Evolutionary conservation across 23 red algal genomes (phyloP).

Genomic region (Rhodosorus marinus): DNA sequence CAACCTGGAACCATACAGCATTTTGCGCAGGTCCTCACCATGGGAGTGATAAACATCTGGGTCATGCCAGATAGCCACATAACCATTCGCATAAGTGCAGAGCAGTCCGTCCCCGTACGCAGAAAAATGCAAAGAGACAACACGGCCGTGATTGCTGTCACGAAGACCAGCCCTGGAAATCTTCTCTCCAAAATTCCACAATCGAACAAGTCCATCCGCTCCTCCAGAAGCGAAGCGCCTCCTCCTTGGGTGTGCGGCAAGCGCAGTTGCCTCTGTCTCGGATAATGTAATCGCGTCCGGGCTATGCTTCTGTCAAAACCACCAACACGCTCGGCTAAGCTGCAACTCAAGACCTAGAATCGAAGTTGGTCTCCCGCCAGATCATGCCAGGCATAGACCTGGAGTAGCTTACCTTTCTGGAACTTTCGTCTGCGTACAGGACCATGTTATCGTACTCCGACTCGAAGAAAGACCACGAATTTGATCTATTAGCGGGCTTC

Average conservation of each 20-base stretch:
- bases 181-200: conserved; percentile 69
- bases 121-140: conserved; percentile 41
- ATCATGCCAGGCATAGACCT: too few species aligned
- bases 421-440: too few species aligned
- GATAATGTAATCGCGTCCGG: too few species aligned
- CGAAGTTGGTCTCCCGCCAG: too few species aligned
- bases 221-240: conserved; percentile 61
- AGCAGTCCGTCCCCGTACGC: conserved; percentile 51
- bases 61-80: conserved; percentile 56
- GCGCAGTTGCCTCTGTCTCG: too few species aligned
- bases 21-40: background rate
- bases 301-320: too few species aligned
- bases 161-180: too few species aligned
- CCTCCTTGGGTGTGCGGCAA: conserved; percentile 54
- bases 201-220: conserved; percentile 42
- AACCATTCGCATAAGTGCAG: conserved; percentile 48
- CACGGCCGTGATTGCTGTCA: conserved; percentile 11
- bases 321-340: too few species aligned
- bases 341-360: too few species aligned
- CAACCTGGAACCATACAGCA: background rate
- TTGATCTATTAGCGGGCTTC: too few species aligned
- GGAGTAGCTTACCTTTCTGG: too few species aligned
- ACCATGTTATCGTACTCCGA: conserved; percentile 10
- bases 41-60: conserved; percentile 13
- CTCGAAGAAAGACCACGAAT: too few species aligned